These are phyloP conservation scores for Hygrocybe coccinea DNA, from an alignment of 768 basidiomycete genomes.

Conservation along the genomic window DNA sequence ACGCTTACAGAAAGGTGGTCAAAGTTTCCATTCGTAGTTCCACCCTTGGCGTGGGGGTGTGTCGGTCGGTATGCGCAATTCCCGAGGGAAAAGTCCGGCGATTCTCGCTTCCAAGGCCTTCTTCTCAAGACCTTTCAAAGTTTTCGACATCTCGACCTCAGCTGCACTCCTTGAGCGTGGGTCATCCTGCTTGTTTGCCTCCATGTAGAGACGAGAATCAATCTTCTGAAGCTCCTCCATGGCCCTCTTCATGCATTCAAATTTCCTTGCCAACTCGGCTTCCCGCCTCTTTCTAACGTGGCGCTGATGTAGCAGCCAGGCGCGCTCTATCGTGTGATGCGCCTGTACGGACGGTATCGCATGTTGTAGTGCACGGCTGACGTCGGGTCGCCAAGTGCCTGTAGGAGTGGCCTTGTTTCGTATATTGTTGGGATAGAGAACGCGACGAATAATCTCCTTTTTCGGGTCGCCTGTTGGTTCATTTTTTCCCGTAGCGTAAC, in stretches of 20 bases:
- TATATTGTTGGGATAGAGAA: conserved; percentile 43
- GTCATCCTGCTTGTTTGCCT: conserved; percentile 72
- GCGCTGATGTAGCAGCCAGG: conserved; percentile 79
- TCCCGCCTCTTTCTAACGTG: conserved; percentile 66
- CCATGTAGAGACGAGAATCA: conserved; percentile 56
- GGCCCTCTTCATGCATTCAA: conserved; percentile 73
- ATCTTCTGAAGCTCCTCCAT: conserved; percentile 74
- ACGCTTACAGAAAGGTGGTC: no score
- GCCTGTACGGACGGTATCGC: conserved; percentile 88
- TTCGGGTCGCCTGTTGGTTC: conserved; percentile 15
- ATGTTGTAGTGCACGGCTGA: conserved; percentile 65
- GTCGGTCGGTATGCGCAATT: conserved; percentile 55
- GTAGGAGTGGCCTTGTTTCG: conserved; percentile 62
- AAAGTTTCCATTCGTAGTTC: no score
- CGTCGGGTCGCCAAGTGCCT: conserved; percentile 81
- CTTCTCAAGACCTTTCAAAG: conserved; percentile 50
- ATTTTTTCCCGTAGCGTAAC: not conserved
- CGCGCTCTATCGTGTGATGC: conserved; percentile 87
- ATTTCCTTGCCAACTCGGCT: conserved; percentile 70
- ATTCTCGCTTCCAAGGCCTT: conserved; percentile 70
- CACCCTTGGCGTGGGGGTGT: no score
- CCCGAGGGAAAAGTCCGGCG: conserved; percentile 60
- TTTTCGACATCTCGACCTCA: conserved; percentile 58
- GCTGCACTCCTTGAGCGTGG: conserved; percentile 46
- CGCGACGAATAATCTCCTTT: conserved; percentile 66